Evolutionary conservation across 345 rosid genomes (phyloP).

Genomic region (Atalantia buxifolia): DNA sequence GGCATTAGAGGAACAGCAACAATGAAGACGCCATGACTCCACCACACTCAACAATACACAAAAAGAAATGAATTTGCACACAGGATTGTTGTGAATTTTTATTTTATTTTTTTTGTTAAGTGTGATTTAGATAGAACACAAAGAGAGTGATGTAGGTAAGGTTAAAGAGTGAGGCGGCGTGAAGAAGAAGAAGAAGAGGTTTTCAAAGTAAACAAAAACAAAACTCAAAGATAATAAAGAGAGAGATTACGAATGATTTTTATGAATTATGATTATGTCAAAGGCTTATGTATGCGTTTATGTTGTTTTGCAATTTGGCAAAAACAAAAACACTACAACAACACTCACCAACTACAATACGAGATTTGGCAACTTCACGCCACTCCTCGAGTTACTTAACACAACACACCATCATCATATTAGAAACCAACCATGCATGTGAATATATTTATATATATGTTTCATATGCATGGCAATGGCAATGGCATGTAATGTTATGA

Average conservation of each 20-base stretch:
- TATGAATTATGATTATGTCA: not conserved
- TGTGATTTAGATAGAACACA: constrained; percentile 38
- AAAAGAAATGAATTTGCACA: not conserved
- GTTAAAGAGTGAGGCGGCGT: constrained; percentile 61
- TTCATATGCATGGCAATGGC: constrained; percentile 5
- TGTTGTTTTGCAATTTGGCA: constrained; percentile 1
- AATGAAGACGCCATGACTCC: constrained; percentile 4
- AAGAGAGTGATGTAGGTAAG: constrained; percentile 32
- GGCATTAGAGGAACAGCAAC: constrained; percentile 21
- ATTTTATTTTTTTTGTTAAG: not conserved
- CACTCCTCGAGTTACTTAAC: not conserved
- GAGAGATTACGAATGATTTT: not conserved
- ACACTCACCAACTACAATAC: constrained; percentile 20
- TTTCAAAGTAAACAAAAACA: constrained; percentile 6
- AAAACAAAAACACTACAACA: not conserved
- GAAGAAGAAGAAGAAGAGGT: constrained; percentile 58
- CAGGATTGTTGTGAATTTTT: not conserved
- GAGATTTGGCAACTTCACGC: constrained; percentile 11
- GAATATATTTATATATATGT: not conserved
- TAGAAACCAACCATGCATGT: constrained; percentile 1
- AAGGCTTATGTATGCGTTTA: not conserved
- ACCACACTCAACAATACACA: not conserved
- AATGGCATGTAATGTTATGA: not conserved
- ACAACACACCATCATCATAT: not conserved
- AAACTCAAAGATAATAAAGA: not conserved